Base-by-base conservation (phyloP, 495 filamentous ascomycete genomes). In the Penicillium coffeae region DNA sequence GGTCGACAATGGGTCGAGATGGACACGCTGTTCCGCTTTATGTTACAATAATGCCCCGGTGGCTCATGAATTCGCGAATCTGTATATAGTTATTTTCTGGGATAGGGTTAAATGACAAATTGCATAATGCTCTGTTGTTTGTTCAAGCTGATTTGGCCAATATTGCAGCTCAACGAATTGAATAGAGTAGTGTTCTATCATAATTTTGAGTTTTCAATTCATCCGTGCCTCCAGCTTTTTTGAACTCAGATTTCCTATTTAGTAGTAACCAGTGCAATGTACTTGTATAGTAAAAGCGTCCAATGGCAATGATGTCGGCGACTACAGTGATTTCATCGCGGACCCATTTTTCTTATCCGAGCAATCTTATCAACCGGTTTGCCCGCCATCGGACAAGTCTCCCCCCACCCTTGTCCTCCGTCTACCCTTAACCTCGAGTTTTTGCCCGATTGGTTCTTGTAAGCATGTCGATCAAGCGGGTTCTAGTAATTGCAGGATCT, bases 1-100 rank as follows among this genome's bases (percentile, higher is more conserved):
- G 93, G 94, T 27, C 75, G 90, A 63, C 87, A 87, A 69, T 97
- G 90, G 90, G 93, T 98, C 45, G 88, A 88, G 48, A 98, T 97
- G 93, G 90, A 92, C 68, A 82, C 74, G 61, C 71, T 98, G 50
- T 98, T 97, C 76, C 76, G 71, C 42, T 88, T 85, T 71, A 83
- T 82, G 64, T 54, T 77, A 48, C 62, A 62, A 52, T 70, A 57
- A 55, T 60, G 62, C 49, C 48, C 44, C 14, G 33, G 46, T 44
- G 58, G 58, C 50, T 38, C 44, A 48, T 37, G 42, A 54, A 27
- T 42, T 52, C 27, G 50, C 44, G 22, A 45, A 43, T 57, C 48
- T 64, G 62, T 63, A 65, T 38, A 65, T 65, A 55, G 47, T 40
- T 33, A 47, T 20, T 46, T 37, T 39, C 21, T 47, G 38, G 47